Evolutionary conservation across 257 asterid genomes (phyloP).

Genomic region (Primulina huaijiensis): DNA sequence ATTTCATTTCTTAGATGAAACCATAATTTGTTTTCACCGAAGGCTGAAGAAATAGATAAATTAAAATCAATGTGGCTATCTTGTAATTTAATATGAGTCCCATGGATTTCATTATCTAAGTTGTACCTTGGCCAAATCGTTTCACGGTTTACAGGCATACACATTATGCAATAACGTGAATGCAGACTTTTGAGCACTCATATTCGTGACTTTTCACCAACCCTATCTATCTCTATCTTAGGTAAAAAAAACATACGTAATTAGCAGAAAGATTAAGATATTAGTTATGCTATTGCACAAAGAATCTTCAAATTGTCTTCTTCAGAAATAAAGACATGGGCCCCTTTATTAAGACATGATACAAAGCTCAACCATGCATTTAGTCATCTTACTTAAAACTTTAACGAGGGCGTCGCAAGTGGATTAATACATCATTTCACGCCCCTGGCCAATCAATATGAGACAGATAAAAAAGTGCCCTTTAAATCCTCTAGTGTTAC

Average conservation of each 20-base stretch:
- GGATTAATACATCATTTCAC: conserved; percentile 23
- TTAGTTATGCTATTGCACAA: conserved; percentile 20
- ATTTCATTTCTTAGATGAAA: too few species aligned
- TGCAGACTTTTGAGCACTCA: conserved; percentile 13
- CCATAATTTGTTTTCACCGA: too few species aligned
- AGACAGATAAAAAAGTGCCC: background rate
- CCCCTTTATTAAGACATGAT: conserved; percentile 31
- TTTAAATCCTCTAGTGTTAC: conserved; percentile 27
- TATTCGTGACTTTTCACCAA: conserved; percentile 32
- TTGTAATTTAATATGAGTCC: too few species aligned
- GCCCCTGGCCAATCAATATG: conserved; percentile 2
- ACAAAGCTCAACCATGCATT: conserved; percentile 34
- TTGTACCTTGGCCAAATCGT: background rate
- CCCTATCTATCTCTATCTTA: conserved; percentile 16
- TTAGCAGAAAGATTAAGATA: background rate
- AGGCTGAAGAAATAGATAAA: too few species aligned
- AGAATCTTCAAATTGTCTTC: conserved; percentile 21
- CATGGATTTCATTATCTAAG: too few species aligned
- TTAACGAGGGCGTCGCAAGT: conserved; percentile 29
- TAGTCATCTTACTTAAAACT: conserved; percentile 25
- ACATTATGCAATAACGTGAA: conserved; percentile 25
- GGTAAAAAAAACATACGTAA: background rate
- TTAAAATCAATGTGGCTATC: too few species aligned
- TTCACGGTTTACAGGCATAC: background rate
- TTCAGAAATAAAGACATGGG: conserved; percentile 31